Conservation (phyloP, 106 monocot genomes). For the Gastrodia elata region DNA sequence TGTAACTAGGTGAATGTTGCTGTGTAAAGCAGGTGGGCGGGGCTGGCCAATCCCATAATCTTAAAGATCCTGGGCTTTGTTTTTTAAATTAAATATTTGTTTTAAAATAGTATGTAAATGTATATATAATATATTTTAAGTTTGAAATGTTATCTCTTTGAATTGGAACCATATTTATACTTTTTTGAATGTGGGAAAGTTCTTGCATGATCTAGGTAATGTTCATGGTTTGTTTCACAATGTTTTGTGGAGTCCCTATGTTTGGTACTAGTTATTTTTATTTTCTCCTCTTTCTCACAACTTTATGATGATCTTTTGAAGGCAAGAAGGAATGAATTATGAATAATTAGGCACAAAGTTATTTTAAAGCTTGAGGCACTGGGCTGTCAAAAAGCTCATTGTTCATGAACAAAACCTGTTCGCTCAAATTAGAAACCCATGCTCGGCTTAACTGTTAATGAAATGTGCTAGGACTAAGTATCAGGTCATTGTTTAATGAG, state of each 20-base stretch:
- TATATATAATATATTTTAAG: too few relatives aligned
- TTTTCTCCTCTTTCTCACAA: background rate
- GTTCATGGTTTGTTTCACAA: background rate
- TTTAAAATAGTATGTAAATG: background rate
- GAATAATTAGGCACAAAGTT: background rate
- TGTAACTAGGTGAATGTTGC: background rate
- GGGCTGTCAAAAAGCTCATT: too few relatives aligned
- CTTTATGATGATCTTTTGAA: background rate
- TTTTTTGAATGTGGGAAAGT: background rate
- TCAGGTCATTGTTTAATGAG: too few relatives aligned
- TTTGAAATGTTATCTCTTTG: background rate
- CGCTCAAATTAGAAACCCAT: too few relatives aligned
- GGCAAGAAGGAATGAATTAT: background rate
- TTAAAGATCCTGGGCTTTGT: background rate
- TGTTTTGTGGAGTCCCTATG: background rate
- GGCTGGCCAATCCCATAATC: background rate
- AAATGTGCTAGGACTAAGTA: too few relatives aligned
- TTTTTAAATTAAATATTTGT: background rate
- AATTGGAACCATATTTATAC: background rate
- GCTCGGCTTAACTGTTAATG: too few relatives aligned
- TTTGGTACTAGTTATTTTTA: background rate
- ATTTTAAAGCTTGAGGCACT: too few relatives aligned
- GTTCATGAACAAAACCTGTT: too few relatives aligned
- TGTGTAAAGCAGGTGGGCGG: background rate
- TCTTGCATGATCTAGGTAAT: background rate